These are phyloP conservation scores for Hypsizygus ulmarius DNA, from an alignment of 1,284 basidiomycete species.

Conservation along the genomic window DNA sequence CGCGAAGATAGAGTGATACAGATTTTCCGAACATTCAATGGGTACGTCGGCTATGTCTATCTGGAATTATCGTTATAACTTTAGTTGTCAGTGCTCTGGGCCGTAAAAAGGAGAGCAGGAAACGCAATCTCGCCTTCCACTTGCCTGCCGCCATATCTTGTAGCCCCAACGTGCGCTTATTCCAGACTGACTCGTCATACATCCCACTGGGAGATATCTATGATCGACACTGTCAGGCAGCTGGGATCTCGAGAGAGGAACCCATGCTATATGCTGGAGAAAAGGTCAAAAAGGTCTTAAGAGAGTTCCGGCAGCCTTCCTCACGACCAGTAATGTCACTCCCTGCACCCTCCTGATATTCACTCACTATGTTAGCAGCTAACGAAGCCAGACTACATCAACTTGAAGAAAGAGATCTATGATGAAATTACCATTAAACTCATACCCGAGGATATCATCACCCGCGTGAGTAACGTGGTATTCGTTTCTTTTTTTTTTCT, in stretches of 20 bases:
- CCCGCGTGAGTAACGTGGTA: constrained; percentile 55
- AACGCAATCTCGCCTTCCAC: constrained; percentile 90
- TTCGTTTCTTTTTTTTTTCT: constrained; percentile 13
- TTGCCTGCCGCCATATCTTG: constrained; percentile 87
- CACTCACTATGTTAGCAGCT: constrained; percentile 37
- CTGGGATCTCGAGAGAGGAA: constrained; percentile 84
- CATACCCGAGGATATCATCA: constrained; percentile 87
- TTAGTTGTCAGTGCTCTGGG: constrained; percentile 60
- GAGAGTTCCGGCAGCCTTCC: constrained; percentile 54
- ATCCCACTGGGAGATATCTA: constrained; percentile 92
- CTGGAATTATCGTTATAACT: constrained; percentile 12
- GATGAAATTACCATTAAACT: constrained; percentile 91
- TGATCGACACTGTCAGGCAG: constrained; percentile 83
- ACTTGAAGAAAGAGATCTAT: constrained; percentile 83
- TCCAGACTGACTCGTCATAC: constrained; percentile 92
- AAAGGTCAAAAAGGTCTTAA: constrained; percentile 71
- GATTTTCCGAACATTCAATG: constrained; percentile 90
- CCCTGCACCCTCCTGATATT: constrained; percentile 1
- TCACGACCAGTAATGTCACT: constrained; percentile 44
- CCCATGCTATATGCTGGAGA: constrained; percentile 83
- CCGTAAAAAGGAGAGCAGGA: constrained; percentile 91
- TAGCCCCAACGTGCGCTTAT: constrained; percentile 80
- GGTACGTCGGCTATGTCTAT: constrained; percentile 48
- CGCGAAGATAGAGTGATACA: constrained; percentile 95
- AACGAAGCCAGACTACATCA: constrained; percentile 67